Base-by-base conservation (phyloP, 495 filamentous ascomycete species). In the Penicillium robsamsonii region DNA sequence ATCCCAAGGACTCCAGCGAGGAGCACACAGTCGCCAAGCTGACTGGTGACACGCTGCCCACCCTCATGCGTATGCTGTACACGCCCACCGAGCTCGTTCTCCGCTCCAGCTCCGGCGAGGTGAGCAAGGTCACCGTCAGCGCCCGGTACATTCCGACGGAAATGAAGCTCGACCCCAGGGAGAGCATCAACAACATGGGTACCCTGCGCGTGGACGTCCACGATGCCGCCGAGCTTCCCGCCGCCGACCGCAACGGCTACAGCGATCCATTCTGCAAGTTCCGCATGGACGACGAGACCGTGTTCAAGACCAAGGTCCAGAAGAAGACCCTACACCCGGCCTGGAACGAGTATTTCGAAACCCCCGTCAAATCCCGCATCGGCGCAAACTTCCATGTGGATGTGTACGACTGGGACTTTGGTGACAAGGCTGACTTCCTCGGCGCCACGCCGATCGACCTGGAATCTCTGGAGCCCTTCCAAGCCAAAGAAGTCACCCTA, bases 151-250 rank as follows among this genome's bases (percentile, higher is more conserved):
- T 97, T 17, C 94, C 94, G 0, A 83, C 96, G 46, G 82, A 87
- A 72, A 99, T 99, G 94, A 80, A 81, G 52, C 88, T 99, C 51
- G 91, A 97, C 65, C 91, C 93, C 2, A 88, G 81, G 61, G 94
- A 99, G 73, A 95, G 90, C 69, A 96, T 97, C 79, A 97, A 96
- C 81, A 99, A 99, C 73, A 92, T 94, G 86, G 94, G 94, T 53
- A 90, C 82, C 49, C 83, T 99, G 30, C 87, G 90, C 10, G 88
- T 97, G 45, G 91, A 97, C 58, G 79, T 97, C n/a, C 73, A 96
- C 46, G 90, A 96, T 67, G 94, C 88, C 20, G 79, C 84, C 25
- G 86, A 97, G 58, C 84, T 99, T 20, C 94, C 94, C 9, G 82
- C 93, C 11, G 92, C 91, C 46, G 94, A 99, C 66, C 87, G 92